Base-by-base conservation (phyloP, 164 flowering plant species). In the Annona squamosa region DNA sequence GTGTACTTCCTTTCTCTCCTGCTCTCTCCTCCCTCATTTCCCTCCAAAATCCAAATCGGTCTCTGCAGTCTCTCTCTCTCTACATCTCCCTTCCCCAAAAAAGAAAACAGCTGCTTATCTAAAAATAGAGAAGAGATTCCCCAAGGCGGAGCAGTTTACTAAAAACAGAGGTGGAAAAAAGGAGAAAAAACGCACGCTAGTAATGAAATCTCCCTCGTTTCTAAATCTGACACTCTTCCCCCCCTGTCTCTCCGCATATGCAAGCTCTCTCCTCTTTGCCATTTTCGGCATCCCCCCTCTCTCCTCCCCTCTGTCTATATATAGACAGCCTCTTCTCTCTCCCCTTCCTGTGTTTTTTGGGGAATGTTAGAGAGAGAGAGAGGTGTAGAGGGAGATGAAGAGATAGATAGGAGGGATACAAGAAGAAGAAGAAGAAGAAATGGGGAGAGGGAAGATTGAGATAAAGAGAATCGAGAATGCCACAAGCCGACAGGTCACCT, bases 381-480 rank as follows among this genome's bases (percentile, higher is more conserved):
- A 68, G 70, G 18, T 61, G 37, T n/a, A 44, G 65, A 46, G 13
- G 37, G 57, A 48, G 57, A 48, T 12, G 12, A 12, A 48, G 57
- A 48, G 57, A 48, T 12, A 48, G 57, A 48, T 48, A 48, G 10
- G 9, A 5, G 43, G 19, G 48, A 70, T 19, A 77, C 67, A 90
- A 88, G 95, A 92, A 92, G 69, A 75, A 92, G 48, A 48, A 16
- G 9, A 5, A 48, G 19, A 52, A 70, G 26, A 77, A 69, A 90
- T 90, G 95, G 95, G 95, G 69, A 75, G 95, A 57, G 95, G 90
- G 57, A 91, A 90, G 84, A 90, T 90, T 81, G 97, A 91, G 86
- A 91, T 90, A 10, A 91, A 89, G 85, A 87, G 80, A 83, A 91
- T 91, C 26, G 97, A 91, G 77, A 91, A 90, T 73, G 83, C 89